Evolutionary conservation across 345 rosid genomes (phyloP), one percentile per base, ranked within the genome.

Genomic region (Arabidopsis suecica): DNA sequence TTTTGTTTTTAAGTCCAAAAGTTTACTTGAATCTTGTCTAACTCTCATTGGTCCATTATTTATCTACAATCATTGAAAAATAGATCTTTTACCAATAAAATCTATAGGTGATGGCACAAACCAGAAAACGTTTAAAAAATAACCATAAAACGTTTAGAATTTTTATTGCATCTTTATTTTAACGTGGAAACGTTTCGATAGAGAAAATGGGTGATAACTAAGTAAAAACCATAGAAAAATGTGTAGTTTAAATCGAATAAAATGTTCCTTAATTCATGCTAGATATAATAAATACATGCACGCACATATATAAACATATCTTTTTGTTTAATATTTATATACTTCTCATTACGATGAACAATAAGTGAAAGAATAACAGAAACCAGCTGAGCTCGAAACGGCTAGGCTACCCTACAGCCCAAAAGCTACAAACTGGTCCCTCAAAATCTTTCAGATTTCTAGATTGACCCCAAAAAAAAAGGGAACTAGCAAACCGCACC

Each of bases 311-410:
- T 14, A 37, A 12, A 62, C 60, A 65, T 40, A 65, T 9, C 5
- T 4, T 9, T 22, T 54, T 20, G 33, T 71, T 77, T 65, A 65
- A 65, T 71, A 23, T 55, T 5, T 44, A 72, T 65, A 65, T 60
- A 69, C 71, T 78, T 78, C 64, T 72, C 64, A 58, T 60, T 49
- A 78, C 14, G 58, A 65, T 49, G 57, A 78, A 72, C 68, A 72
- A 47, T 18, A 72, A 76, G 83, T 79, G 81, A 79, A 78, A 82
- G 72, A 84, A 84, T 72, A 78, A 83, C 78, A 78, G 82, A 79
- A 78, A 81, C 86, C 88, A 84, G 89, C 93, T 88, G 93, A 90
- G 97, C 94, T 87, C 75, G 75, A 73, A 23, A 78, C 70, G 67
- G 66, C 80, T 70, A 77, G 68, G 64, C 81, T 78, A 78, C 65